A percentile compares a stretch with the other conserved stretches of the same genome.
Evolutionary conservation across 768 basidiomycete species (phyloP).

Genomic region (Trichaptum fuscoviolaceum): DNA sequence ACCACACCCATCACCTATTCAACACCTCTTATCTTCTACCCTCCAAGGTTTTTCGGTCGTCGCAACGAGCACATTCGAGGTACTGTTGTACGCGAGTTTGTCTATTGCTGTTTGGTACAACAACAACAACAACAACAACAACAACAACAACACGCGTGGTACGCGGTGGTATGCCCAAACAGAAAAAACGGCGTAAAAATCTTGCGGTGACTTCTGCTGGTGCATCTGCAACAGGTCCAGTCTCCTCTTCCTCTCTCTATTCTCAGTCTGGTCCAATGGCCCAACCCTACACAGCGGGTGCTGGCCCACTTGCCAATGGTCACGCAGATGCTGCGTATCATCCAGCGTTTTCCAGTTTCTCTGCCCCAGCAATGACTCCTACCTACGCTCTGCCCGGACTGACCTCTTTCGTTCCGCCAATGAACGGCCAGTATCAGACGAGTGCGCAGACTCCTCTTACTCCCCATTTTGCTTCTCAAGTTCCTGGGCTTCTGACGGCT

Average conservation of each 20-base stretch:
- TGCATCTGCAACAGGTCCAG: neutral
- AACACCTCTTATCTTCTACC: neutral
- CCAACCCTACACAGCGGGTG: neutral
- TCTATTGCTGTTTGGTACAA: neutral
- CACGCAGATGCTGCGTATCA: neutral
- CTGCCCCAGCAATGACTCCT: neutral
- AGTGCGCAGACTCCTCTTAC: neutral
- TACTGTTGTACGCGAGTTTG: neutral
- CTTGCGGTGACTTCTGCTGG: neutral
- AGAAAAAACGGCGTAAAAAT: constrained; percentile 1
- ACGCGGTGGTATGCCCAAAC: neutral
- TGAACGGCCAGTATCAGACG: neutral
- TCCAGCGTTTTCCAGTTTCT: neutral
- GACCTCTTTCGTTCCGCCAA: neutral
- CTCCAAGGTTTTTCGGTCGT: neutral
- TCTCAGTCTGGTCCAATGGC: neutral
- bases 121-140: neutral
- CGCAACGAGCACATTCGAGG: neutral
- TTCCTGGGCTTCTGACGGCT: neutral
- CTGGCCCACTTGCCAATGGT: neutral
- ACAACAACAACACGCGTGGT: neutral
- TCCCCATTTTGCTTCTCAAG: neutral
- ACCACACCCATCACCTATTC: neutral
- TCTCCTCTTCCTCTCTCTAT: neutral
- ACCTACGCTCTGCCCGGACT: neutral